phyloP scores from a whole-genome alignment of 495 filamentous ascomycete genomes.

The Penicillium argentinense region DNA sequence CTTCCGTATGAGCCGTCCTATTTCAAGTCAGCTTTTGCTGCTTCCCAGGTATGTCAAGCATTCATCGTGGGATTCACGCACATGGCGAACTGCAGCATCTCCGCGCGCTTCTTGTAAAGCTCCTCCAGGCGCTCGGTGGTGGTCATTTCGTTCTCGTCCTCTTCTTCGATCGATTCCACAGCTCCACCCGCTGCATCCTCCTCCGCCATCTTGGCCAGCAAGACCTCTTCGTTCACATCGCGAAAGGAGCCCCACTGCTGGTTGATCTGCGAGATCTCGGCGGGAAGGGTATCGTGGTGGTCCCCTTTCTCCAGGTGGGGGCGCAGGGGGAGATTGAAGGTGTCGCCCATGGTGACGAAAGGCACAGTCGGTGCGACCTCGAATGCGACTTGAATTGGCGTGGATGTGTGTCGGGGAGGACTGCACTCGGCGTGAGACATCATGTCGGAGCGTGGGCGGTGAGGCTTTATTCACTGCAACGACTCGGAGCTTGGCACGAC shows the following conservation, averaged over 20 bases:
- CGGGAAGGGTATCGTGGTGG: constrained; percentile 60
- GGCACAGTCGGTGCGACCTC: background rate
- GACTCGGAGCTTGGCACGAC: no score
- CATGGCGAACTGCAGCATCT: constrained; percentile 47
- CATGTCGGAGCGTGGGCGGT: no score
- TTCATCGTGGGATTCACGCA: constrained; percentile 17
- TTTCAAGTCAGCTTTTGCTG: constrained; percentile 33
- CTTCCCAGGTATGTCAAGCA: background rate
- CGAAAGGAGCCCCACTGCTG: constrained; percentile 72
- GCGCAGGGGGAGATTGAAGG: constrained; percentile 63
- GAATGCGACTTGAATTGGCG: background rate
- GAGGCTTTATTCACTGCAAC: no score
- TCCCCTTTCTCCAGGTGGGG: constrained; percentile 55
- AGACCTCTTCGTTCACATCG: constrained; percentile 59
- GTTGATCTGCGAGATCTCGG: constrained; percentile 74
- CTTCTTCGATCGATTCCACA: constrained; percentile 35
- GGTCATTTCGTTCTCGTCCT: constrained; percentile 31
- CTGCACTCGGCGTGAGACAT: background rate
- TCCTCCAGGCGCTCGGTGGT: constrained; percentile 40
- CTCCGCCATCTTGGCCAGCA: constrained; percentile 59
- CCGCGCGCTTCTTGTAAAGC: constrained; percentile 44
- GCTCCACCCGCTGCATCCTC: constrained; percentile 42
- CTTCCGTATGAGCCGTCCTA: constrained; percentile 54
- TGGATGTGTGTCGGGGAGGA: background rate
- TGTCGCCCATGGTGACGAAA: constrained; percentile 37